phyloP scores from a whole-genome alignment of 768 basidiomycete genomes.

The Lanmaoa pseudosensibilis region DNA sequence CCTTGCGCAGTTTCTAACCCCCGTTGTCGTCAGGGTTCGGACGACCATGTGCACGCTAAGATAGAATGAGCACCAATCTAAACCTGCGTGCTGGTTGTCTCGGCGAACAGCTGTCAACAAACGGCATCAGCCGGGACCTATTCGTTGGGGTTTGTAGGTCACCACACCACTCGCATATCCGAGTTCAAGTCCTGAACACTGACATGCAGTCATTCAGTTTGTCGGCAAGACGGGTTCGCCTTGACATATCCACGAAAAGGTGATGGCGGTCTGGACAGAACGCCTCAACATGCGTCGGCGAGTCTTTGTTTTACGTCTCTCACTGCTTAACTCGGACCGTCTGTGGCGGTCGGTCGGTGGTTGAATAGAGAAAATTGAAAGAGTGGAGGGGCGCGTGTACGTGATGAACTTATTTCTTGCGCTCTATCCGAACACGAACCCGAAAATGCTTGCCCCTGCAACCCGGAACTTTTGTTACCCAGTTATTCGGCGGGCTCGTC shows the following conservation, averaged over 20 bases:
- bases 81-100: not conserved
- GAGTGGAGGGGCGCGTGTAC: conserved; percentile 3
- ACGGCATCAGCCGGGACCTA: conserved; percentile 6
- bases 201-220: not conserved
- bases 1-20: not conserved
- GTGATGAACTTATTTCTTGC: not conserved
- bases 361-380: conserved; percentile 21
- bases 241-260: not conserved
- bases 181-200: no score
- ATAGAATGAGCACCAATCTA: not conserved
- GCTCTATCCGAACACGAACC: conserved; percentile 19
- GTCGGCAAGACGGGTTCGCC: not conserved
- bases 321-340: not conserved
- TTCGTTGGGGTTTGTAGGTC: not conserved
- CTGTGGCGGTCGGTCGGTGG: conserved; percentile 6
- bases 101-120: conserved; percentile 5
- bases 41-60: not conserved
- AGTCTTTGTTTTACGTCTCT: conserved; percentile 24
- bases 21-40: conserved; percentile 10
- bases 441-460: not conserved
- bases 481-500: not conserved
- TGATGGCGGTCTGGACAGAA: not conserved
- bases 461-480: not conserved
- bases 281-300: conserved; percentile 22
- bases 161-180: not conserved